Conservation (phyloP, 495 filamentous ascomycete species). For the Lophiotrema nucula region DNA sequence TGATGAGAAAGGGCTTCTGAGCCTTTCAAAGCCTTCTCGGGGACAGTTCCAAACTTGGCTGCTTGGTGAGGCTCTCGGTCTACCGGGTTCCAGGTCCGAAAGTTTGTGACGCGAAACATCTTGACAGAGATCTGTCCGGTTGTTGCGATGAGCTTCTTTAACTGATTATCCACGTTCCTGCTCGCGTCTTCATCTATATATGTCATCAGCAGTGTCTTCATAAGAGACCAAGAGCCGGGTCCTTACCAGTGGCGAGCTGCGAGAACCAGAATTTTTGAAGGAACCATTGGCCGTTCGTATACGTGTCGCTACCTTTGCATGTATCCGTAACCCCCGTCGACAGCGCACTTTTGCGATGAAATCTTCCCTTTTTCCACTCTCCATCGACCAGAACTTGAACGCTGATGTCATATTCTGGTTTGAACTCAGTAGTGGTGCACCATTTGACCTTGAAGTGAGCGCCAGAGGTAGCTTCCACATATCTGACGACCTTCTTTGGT, state of each 20-base stretch:
- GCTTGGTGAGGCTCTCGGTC: no score
- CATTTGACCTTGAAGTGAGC: background rate
- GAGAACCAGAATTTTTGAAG: background rate
- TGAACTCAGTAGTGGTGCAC: background rate
- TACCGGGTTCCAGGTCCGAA: no score
- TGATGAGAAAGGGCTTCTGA: slow-evolving; percentile 15
- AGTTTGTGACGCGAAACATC: no score
- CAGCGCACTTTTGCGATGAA: background rate
- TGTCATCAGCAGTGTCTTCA: no score
- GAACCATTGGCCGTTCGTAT: background rate
- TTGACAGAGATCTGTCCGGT: no score
- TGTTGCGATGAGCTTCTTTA: no score
- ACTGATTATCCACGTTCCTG: no score
- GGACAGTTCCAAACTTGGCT: no score
- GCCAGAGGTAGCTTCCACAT: slow-evolving; percentile 10
- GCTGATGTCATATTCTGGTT: background rate
- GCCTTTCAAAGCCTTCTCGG: slow-evolving; percentile 26
- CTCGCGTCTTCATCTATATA: no score
- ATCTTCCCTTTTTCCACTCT: background rate
- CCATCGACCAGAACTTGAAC: slow-evolving; percentile 2
- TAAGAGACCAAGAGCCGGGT: no score
- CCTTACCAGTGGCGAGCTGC: background rate
- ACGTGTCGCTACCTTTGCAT: background rate
- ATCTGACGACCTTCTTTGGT: slow-evolving; percentile 20
- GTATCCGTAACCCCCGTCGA: background rate